Conservation (phyloP, 225 moss, liverwort and hornwort species). For the Straminergon stramineum region DNA sequence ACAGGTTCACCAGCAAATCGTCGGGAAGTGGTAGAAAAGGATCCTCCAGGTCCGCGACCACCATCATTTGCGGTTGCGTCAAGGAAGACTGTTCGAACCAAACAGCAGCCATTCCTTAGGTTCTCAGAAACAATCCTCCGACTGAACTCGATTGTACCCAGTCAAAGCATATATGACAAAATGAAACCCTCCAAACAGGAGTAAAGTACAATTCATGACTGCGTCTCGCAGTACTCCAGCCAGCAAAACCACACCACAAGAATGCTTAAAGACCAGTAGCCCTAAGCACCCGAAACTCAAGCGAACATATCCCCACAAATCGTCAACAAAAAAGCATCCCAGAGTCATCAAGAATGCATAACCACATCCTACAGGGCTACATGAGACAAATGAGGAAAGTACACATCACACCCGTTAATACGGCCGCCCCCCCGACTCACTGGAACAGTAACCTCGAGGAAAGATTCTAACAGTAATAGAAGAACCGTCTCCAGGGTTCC, state of each 20-base stretch:
- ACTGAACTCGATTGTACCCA: neutral
- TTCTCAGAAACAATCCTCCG: neutral
- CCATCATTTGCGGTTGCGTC: slow-evolving; percentile 99
- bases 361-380: neutral
- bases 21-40: slow-evolving; percentile 96
- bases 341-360: neutral
- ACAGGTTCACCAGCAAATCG: slow-evolving; percentile 93
- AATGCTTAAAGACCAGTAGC: neutral
- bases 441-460: neutral
- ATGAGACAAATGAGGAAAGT: neutral
- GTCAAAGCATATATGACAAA: neutral
- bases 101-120: neutral
- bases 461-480: neutral
- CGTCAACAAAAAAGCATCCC: neutral
- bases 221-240: neutral
- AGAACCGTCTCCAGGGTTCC: neutral
- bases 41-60: slow-evolving; percentile 95
- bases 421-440: neutral
- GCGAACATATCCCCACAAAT: neutral
- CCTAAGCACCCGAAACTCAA: neutral
- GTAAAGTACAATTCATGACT: neutral
- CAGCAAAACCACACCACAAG: neutral
- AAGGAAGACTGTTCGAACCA: slow-evolving; percentile 65
- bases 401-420: neutral
- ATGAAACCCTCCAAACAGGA: neutral